Conservation (phyloP, 257 asterid species). For the Ilex asprella region DNA sequence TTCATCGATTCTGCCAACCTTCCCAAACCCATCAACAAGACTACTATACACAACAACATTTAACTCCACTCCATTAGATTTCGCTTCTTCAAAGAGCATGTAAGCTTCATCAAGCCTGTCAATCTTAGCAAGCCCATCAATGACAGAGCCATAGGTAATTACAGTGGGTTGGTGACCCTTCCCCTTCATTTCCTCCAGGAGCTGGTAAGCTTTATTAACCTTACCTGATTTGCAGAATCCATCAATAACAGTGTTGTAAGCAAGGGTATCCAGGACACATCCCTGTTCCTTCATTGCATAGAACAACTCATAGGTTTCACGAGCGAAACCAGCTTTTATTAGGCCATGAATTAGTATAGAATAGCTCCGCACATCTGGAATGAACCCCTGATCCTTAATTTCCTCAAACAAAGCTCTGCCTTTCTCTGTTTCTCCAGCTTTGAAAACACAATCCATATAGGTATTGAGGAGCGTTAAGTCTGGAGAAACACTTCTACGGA, state of each 20-base stretch:
- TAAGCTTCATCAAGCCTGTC: constrained; percentile 96
- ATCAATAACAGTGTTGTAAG: constrained; percentile 81
- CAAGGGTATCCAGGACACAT: constrained; percentile 70
- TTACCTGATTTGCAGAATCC: constrained; percentile 93
- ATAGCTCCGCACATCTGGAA: constrained; percentile 80
- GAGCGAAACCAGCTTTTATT: constrained; percentile 79
- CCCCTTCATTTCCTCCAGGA: constrained; percentile 86
- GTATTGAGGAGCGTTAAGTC: constrained; percentile 81
- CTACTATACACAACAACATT: constrained; percentile 79
- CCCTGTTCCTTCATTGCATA: constrained; percentile 90
- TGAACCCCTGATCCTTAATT: constrained; percentile 50
- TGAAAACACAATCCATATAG: constrained; percentile 82
- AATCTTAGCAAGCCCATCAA: constrained; percentile 95
- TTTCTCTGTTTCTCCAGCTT: constrained; percentile 75
- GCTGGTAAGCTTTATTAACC: constrained; percentile 94
- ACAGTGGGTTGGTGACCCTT: constrained; percentile 78
- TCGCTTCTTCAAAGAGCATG: constrained; percentile 99
- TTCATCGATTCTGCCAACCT: constrained; percentile 92
- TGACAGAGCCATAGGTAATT: constrained; percentile 84
- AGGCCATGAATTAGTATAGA: constrained; percentile 89
- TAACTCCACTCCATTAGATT: constrained; percentile 57
- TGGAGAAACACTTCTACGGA: constrained; percentile 41
- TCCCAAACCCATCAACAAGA: constrained; percentile 89
- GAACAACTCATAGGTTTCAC: constrained; percentile 76
- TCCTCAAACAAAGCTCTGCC: constrained; percentile 80